These are phyloP conservation scores for Penicillium sp. DNA, from an alignment of 2,329 filamentous ascomycete species.

Conservation along the genomic window DNA sequence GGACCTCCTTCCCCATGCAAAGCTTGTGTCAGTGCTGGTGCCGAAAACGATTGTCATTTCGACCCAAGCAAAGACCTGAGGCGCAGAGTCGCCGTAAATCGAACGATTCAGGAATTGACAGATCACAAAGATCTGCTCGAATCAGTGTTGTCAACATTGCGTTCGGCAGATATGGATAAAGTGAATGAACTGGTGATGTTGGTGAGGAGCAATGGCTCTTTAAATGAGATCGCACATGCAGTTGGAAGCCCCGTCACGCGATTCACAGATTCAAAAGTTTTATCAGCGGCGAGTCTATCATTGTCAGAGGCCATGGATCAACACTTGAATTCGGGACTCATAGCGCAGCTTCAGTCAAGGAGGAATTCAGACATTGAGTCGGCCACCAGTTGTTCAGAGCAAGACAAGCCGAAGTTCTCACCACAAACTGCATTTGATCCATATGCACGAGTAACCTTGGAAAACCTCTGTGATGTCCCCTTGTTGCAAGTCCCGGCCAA, in stretches of 20 bases:
- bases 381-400: slow-evolving; percentile 7
- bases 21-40: slow-evolving; percentile 28
- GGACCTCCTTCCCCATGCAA: slow-evolving; percentile 37
- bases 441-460: slow-evolving; percentile 30
- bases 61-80: slow-evolving; percentile 37
- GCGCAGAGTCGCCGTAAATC: slow-evolving; percentile 38
- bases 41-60: slow-evolving; percentile 34
- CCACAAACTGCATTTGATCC: slow-evolving; percentile 5
- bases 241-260: slow-evolving; percentile 19
- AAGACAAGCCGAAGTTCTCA: background rate
- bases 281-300: slow-evolving; percentile 6
- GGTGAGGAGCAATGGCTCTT: slow-evolving; percentile 28
- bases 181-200: slow-evolving; percentile 28
- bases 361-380: slow-evolving; percentile 11
- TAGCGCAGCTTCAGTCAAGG: background rate
- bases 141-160: slow-evolving; percentile 31
- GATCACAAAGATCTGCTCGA: slow-evolving; percentile 34
- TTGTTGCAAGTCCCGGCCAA: slow-evolving; percentile 33
- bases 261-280: slow-evolving; percentile 15
- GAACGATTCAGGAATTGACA: slow-evolving; percentile 35
- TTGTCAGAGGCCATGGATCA: slow-evolving; percentile 11
- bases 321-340: background rate
- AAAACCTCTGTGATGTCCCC: slow-evolving; percentile 37
- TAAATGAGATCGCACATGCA: slow-evolving; percentile 27
- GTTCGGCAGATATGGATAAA: slow-evolving; percentile 24